Evolutionary conservation across 108 stramenopile genomes (phyloP).

Genomic region (Licmophora abbreviata): DNA sequence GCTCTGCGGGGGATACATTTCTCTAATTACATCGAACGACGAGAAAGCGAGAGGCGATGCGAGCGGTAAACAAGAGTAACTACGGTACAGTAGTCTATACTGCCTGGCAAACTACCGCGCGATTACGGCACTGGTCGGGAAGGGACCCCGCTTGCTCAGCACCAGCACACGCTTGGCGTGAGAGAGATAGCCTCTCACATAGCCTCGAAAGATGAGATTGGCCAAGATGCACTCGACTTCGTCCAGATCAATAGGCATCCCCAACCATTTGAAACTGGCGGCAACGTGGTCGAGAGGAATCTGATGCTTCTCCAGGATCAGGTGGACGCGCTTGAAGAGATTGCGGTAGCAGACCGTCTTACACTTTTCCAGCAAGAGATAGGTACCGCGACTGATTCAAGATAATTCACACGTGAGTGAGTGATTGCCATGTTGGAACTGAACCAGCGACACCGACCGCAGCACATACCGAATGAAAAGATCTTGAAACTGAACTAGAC

Average conservation of each 20-base stretch:
- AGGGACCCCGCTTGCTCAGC: constrained; percentile 89
- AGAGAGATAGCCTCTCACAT: constrained; percentile 87
- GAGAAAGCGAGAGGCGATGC: no score
- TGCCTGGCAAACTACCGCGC: no score
- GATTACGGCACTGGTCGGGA: constrained; percentile 78
- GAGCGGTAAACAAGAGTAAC: no score
- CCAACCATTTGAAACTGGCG: constrained; percentile 66
- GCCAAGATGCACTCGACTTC: constrained; percentile 95
- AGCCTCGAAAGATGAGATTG: constrained; percentile 88
- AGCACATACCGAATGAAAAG: constrained; percentile 52
- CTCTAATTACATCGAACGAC: no score
- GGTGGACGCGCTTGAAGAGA: constrained; percentile 84
- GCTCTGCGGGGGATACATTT: no score
- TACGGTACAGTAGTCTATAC: no score
- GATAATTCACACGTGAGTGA: background rate
- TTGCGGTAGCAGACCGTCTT: constrained; percentile 93
- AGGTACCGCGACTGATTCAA: constrained; percentile 68
- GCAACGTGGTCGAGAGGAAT: constrained; percentile 58
- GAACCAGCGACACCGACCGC: background rate
- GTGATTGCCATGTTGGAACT: background rate
- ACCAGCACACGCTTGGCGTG: constrained; percentile 89
- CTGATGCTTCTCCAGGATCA: constrained; percentile 59
- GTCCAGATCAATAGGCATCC: constrained; percentile 87
- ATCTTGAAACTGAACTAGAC: constrained; percentile 75
- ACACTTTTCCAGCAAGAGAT: constrained; percentile 89